Percentiles rank a stretch among this genome's conserved stretches.
These are phyloP conservation scores for Aaosphaeria arxii DNA, from an alignment of 2,329 filamentous ascomycete species.

Conservation along the genomic window DNA sequence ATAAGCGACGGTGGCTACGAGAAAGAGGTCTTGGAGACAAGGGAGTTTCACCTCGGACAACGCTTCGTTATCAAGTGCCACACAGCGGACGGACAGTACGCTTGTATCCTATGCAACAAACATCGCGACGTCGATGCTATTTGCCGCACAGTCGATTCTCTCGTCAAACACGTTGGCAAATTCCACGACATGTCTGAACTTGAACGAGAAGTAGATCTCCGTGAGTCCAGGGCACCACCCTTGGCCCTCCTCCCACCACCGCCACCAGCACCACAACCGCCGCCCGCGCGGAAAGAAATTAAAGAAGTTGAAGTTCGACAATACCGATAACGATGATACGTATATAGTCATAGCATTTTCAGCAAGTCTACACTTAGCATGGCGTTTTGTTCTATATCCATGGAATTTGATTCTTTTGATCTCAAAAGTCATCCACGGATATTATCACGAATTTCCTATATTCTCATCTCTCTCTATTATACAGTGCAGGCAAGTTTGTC, in stretches of 20 bases:
- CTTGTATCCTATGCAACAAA: slow-evolving; percentile 33
- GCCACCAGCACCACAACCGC: neutral
- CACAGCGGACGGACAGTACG: slow-evolving; percentile 33
- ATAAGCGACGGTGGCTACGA: slow-evolving; percentile 22
- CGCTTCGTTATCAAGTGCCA: slow-evolving; percentile 39
- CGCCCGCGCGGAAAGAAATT: neutral
- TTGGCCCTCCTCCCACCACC: neutral
- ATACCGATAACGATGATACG: neutral
- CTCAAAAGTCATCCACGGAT: no score
- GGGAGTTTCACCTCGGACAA: slow-evolving; percentile 34
- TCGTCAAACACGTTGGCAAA: slow-evolving; percentile 35
- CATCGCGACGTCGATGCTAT: slow-evolving; percentile 34
- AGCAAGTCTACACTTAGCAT: slow-evolving; percentile 11
- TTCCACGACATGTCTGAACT: slow-evolving; percentile 32
- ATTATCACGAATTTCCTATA: no score
- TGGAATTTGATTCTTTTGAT: no score
- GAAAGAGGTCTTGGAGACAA: slow-evolving; percentile 31
- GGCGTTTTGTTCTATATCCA: slow-evolving; percentile 34
- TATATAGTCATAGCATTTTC: no score
- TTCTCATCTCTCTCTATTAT: no score
- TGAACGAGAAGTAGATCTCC: slow-evolving; percentile 29
- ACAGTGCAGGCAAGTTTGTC: no score
- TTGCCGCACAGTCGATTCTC: slow-evolving; percentile 30
- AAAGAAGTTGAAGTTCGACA: neutral
- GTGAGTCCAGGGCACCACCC: slow-evolving; percentile 15